Base-by-base conservation (phyloP, 495 filamentous ascomycete genomes). In the Podospora pseudocomata region DNA sequence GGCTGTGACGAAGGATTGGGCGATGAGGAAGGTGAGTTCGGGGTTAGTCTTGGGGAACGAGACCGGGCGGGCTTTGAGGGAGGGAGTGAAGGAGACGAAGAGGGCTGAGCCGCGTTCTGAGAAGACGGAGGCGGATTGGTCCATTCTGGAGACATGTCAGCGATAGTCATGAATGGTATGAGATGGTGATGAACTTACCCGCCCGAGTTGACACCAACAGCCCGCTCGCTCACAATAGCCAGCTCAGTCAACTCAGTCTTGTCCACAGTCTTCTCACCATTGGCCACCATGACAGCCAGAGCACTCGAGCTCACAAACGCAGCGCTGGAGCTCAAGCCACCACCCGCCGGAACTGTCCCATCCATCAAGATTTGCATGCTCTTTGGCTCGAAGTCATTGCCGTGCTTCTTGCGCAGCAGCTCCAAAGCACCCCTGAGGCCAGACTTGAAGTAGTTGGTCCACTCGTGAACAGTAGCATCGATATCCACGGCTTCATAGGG, bases 401-500 rank as follows among this genome's bases (percentile, higher is more conserved):
- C 83, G 39, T 85, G 81, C 72, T 89, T 88, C 82, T 91, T 87
- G 70, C 86, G 86, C 72, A 99, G 80, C 63, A 97, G 82, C 75
- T 92, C 87, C 39, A 96, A 73, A 5, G 94, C 94, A 19, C 93
- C 95, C 4, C 87, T 82, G 57, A 97, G 83, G 0, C 95, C 96
- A 23, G 92, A 90, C 80, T 93, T 97, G 87, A 99, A 97, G 84
- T 99, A 99, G 75, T 97, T 98, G 60, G 93, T 90, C 96, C 96
- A 99, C 79, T 97, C 93, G 70, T 94, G 91, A 70, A 89, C 82
- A 70, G 88, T 91, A 57, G 89, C 84, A 77, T 96, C 92, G 77
- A 97, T 93, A 68, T 94, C 87, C 63, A 96, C 86, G 68, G 86
- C 82, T 30, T 87, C 80, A 66, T 80, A 67, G 3, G 92, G 86